Base-by-base conservation (phyloP, 2,329 filamentous ascomycete genomes). In the Mariannaea sp. region DNA sequence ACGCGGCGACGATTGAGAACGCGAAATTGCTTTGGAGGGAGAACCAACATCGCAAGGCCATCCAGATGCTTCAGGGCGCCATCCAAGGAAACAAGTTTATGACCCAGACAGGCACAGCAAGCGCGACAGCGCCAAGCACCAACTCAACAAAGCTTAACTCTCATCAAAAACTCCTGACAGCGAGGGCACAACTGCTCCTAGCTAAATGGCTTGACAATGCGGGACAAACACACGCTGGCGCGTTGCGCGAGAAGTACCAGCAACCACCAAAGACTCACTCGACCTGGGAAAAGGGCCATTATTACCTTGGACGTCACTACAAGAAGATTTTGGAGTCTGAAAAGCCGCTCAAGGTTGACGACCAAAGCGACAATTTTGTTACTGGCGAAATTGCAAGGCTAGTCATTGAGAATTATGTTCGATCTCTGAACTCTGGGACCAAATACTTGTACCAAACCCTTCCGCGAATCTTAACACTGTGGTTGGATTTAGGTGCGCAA, bases 361-460 rank as follows among this genome's bases (percentile, higher is more conserved):
- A 92, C 58, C 92, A 96, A 71, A 86, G 82, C 35, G 87, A 92
- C 48, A 79, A 83, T 54, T 92, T 86, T 64, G 74, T 94, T 49
- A 89, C 84, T 9, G 95, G 94, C 32, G 92, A 97, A 69, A 84
- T 87, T 16, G 86, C 91, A 2, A 92, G 92, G 67, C 80, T 97
- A 13, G 90, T 99, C 29, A 90, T 97, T 59, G 92, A 97, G 66
- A 97, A 96, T 68, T 97, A 96, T 66, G 78, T 96, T 38, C 85
- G 93, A 22, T 95, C 92, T 3, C 81, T 97, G 38, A 85, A 86
- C 22, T 93, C 87, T 61, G 94, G 94, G 26, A 94, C 91, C 40
- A 99, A 97, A 73, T 97, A 97, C 71, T 84, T 97, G 36, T 96
- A 96, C 66, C 92, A 97, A 71, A 97, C 92, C 0, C 77, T 99